These are phyloP conservation scores for Thalassiosira hispida DNA, from an alignment of 352 stramenopile species.

Conservation along the genomic window DNA sequence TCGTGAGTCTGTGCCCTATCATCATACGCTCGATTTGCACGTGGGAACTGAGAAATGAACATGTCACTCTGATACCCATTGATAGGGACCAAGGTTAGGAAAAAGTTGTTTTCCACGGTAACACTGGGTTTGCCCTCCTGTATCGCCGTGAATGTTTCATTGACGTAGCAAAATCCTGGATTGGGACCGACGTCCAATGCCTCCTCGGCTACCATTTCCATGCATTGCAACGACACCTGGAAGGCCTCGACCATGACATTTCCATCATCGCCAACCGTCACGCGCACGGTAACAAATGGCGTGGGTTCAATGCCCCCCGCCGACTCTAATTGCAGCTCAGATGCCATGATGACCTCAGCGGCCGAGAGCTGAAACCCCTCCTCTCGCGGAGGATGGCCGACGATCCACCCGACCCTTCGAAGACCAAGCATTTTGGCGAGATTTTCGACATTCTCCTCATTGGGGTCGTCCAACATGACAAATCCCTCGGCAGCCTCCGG, in stretches of 20 bases:
- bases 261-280: constrained; percentile 92
- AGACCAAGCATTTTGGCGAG: constrained; percentile 90
- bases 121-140: constrained; percentile 92
- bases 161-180: constrained; percentile 91
- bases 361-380: constrained; percentile 93
- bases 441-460: constrained; percentile 80
- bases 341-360: constrained; percentile 91
- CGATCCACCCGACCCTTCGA: constrained; percentile 96
- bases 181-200: constrained; percentile 91
- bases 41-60: constrained; percentile 93
- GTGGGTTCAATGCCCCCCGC: constrained; percentile 91
- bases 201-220: constrained; percentile 97
- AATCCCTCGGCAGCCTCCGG: constrained; percentile 85
- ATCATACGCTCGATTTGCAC: constrained; percentile 88
- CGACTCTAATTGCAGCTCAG: constrained; percentile 94
- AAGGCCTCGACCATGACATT: constrained; percentile 96
- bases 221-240: constrained; percentile 96
- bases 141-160: constrained; percentile 96
- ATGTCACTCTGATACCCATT: constrained; percentile 91
- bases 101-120: constrained; percentile 97
- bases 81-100: constrained; percentile 95
- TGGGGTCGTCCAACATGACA: constrained; percentile 91
- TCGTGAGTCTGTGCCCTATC: constrained; percentile 87
- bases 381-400: constrained; percentile 94
- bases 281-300: constrained; percentile 95